phyloP scores from a whole-genome alignment of 495 filamentous ascomycete species.

The Podospora anserina region DNA sequence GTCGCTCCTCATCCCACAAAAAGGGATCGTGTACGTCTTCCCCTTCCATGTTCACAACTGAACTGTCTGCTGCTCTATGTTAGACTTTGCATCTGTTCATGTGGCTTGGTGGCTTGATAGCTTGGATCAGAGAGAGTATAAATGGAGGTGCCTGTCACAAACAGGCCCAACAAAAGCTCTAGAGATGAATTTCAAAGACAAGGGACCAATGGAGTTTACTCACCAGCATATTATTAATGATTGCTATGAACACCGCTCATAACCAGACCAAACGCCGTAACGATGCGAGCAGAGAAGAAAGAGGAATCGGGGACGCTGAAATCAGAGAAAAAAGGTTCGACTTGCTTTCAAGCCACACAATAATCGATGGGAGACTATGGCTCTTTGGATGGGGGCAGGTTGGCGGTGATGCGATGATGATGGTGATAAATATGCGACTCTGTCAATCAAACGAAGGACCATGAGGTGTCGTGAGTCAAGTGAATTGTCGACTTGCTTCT shows the following conservation, averaged over 20 bases:
- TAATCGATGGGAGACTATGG: neutral
- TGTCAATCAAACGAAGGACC: neutral
- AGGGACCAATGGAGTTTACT: neutral
- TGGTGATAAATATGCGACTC: neutral
- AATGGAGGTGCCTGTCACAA: neutral
- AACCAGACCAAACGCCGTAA: neutral
- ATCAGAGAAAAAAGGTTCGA: neutral
- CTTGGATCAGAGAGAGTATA: neutral
- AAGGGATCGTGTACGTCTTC: slow-evolving; percentile 54
- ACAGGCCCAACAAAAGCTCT: too few species aligned
- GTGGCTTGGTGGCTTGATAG: neutral
- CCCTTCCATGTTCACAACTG: slow-evolving; percentile 22
- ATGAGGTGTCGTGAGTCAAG: too few species aligned
- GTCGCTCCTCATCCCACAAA: slow-evolving; percentile 63
- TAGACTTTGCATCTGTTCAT: neutral
- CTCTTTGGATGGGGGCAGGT: neutral
- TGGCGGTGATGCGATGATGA: neutral
- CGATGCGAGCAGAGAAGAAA: neutral
- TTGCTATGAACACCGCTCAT: neutral
- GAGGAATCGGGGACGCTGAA: neutral
- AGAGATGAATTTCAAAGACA: neutral
- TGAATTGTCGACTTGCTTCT: neutral
- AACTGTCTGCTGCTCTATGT: neutral
- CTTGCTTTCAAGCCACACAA: neutral
- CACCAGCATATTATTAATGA: neutral